Evolutionary conservation across 306 rosid genomes (phyloP).

Genomic region (Vigna hirtella): DNA sequence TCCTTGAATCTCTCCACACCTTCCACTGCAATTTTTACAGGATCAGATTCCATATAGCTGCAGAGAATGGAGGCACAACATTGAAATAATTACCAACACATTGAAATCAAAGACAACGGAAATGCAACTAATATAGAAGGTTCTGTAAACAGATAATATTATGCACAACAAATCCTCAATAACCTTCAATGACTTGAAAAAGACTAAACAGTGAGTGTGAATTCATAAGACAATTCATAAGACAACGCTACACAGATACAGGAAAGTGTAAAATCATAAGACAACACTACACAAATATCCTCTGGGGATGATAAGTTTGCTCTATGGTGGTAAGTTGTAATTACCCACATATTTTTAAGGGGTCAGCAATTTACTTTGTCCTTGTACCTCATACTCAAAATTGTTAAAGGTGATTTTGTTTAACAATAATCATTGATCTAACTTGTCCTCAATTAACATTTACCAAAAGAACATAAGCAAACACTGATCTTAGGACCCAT

Average conservation of each 20-base stretch:
- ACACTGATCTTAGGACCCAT: not conserved
- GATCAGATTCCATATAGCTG: conserved; percentile 82
- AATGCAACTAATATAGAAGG: conserved; percentile 15
- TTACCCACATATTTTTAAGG: not conserved
- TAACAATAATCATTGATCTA: not conserved
- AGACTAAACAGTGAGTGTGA: not conserved
- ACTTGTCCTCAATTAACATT: not conserved
- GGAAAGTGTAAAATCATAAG: too few relatives aligned
- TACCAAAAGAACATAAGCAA: not conserved
- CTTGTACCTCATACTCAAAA: not conserved
- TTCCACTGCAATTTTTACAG: conserved; percentile 75
- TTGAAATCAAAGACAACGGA: not conserved
- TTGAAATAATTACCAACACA: conserved; percentile 36
- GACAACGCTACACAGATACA: too few relatives aligned
- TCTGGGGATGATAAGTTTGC: not conserved
- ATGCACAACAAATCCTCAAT: conserved; percentile 6
- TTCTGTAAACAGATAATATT: conserved; percentile 19
- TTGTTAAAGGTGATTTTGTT: not conserved
- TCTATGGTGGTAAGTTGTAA: not conserved
- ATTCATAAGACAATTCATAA: not conserved
- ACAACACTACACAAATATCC: not conserved
- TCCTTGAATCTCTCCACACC: conserved; percentile 81
- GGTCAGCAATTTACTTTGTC: not conserved
- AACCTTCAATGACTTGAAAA: not conserved
- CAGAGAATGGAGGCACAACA: conserved; percentile 13